Evolutionary conservation across 441 rosid species (phyloP).

Genomic region (Euphorbia celastroides): DNA sequence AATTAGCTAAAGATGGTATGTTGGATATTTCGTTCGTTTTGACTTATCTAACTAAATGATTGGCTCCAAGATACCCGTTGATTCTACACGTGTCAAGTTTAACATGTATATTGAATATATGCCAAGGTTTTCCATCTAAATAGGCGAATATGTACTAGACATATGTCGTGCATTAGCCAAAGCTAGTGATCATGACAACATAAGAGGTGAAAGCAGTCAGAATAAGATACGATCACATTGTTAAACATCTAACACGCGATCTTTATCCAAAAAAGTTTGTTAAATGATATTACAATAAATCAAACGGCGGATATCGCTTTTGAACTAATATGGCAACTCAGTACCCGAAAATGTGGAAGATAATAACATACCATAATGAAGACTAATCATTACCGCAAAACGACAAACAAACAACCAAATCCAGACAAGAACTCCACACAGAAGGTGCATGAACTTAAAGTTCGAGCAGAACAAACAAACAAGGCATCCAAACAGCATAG

Average conservation of each 20-base stretch:
- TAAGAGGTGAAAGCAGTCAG: too few relatives aligned
- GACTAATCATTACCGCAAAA: conserved; percentile 1
- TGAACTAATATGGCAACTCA: background rate
- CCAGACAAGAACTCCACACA: background rate
- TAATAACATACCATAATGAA: conserved; percentile 2
- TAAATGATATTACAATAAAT: background rate
- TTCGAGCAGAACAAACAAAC: background rate
- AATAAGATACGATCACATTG: background rate
- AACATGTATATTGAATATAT: too few relatives aligned
- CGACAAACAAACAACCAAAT: conserved; percentile 3
- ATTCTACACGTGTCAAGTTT: background rate
- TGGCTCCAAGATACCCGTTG: background rate
- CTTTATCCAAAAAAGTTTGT: background rate
- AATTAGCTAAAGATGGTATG: background rate
- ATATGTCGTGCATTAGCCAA: too few relatives aligned
- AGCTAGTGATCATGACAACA: too few relatives aligned
- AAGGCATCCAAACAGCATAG: conserved; percentile 9
- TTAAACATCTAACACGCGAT: background rate
- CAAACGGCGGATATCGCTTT: background rate
- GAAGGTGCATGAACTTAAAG: conserved; percentile 5
- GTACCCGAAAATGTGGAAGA: background rate
- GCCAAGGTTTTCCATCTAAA: too few relatives aligned
- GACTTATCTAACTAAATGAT: background rate
- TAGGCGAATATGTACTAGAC: too few relatives aligned
- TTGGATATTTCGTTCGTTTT: background rate